Evolutionary conservation across 192 early-diverging fungal genomes (phyloP), one percentile per base, ranked within the genome.

Genomic region (Coemansia furcata): DNA sequence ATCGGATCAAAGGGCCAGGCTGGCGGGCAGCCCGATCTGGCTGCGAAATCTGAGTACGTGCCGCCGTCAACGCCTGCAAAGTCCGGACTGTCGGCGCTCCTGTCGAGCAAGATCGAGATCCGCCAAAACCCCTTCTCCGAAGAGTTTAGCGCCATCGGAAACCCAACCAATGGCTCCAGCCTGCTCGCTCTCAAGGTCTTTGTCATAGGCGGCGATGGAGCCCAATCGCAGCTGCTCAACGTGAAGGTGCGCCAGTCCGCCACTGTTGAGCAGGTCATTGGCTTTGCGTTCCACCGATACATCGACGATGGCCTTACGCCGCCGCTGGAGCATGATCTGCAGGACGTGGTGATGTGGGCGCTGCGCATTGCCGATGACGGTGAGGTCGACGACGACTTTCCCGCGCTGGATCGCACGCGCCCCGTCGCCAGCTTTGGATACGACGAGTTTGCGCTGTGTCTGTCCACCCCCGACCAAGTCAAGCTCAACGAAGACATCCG

Each of bases 351-450:
- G 3, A 74, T 86, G 70, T 99, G 97, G 97, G 89, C 89, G 19
- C 77, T 99, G 72, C 84, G 93, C 40, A 97, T 99, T 71, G 94
- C 91, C 0, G 96, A 97, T 68, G 97, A 97, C 80, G 97, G 97
- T 21, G 89, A 89, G 40, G 89, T 99, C 38, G 97, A 99, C 69
- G 95, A 97, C 37, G 95, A 99, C 76, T 90, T 99, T 72, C 96
- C 96, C 39, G 97, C 93, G 10, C 84, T 97, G 63, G 97, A 99
- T 63, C 88, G 95, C 66, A 88, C 88, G 11, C 74, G 93, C 15
- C 93, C 88, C 61, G 95, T 98, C 64, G 85, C 91, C 23, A 88
- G 89, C 60, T 93, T 95, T 72, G 87, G 87, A 0, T 95, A 93
- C 80, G 91, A 97, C 74, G 90, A 93, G 67, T 95, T 97, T 88